phyloP scores from a whole-genome alignment of 805 yeast species.

The Priceomyces haplophilus region DNA sequence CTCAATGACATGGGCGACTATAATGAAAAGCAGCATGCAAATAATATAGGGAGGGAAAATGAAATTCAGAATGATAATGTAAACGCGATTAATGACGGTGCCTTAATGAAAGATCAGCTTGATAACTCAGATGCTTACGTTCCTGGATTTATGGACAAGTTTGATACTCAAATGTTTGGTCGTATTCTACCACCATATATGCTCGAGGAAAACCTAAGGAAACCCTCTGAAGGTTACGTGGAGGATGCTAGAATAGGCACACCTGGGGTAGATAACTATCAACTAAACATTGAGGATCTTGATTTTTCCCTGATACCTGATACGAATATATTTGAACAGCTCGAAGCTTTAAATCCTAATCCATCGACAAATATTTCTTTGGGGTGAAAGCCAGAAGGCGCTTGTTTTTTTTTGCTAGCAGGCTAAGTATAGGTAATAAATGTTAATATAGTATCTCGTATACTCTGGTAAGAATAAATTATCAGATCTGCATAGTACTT shows the following conservation, averaged over 20 bases:
- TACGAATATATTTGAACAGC: constrained; percentile 16
- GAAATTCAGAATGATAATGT: neutral
- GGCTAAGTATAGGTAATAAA: too few species aligned
- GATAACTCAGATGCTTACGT: constrained; percentile 42
- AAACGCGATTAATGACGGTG: neutral
- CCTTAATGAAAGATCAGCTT: neutral
- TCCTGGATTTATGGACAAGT: constrained; percentile 80
- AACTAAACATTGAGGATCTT: constrained; percentile 19
- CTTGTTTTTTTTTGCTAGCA: too few species aligned
- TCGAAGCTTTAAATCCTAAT: neutral
- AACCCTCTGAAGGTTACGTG: neutral
- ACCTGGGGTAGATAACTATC: constrained; percentile 9
- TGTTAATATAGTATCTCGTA: too few species aligned
- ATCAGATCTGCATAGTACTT: constrained; percentile 1
- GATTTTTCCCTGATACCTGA: constrained; percentile 18
- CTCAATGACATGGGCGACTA: neutral
- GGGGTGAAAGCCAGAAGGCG: too few species aligned
- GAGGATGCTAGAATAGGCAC: constrained; percentile 6
- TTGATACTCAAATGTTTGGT: constrained; percentile 85
- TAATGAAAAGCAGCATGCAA: neutral
- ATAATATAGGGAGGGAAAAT: constrained; percentile 1
- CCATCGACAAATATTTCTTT: too few species aligned
- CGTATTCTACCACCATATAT: constrained; percentile 80
- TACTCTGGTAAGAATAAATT: too few species aligned
- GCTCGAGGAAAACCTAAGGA: constrained; percentile 39